Conservation (phyloP, 257 asterid genomes). For the Solanum commersonii region DNA sequence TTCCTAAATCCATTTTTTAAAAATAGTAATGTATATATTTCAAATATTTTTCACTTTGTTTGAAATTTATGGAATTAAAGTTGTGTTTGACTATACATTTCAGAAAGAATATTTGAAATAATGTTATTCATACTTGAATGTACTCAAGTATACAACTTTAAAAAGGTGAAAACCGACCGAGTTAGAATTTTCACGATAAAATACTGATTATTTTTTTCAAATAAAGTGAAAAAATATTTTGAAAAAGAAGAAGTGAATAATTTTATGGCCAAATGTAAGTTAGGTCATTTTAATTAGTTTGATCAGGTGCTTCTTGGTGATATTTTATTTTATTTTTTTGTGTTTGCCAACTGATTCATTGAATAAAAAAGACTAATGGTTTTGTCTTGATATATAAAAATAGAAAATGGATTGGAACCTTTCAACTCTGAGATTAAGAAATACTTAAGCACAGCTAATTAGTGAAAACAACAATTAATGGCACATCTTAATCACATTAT, state of each 20-base stretch:
- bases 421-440: neutral
- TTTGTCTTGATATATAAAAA: constrained; percentile 4
- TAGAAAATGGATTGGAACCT: constrained; percentile 5
- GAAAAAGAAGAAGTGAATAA: neutral
- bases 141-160: neutral
- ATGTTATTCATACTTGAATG: neutral
- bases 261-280: neutral
- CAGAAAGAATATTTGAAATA: neutral
- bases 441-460: neutral
- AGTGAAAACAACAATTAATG: constrained; percentile 2
- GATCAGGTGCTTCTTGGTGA: neutral
- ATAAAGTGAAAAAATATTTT: neutral
- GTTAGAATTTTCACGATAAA: neutral
- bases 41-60: neutral
- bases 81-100: neutral
- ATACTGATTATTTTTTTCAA: neutral
- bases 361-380: constrained; percentile 9
- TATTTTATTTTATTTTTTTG: neutral
- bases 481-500: neutral
- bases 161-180: neutral
- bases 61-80: neutral
- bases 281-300: neutral
- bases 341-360: neutral
- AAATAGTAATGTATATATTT: neutral
- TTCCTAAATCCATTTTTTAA: no score